Conservation (phyloP, 208 protist genomes). For the Crithidia sp. region DNA sequence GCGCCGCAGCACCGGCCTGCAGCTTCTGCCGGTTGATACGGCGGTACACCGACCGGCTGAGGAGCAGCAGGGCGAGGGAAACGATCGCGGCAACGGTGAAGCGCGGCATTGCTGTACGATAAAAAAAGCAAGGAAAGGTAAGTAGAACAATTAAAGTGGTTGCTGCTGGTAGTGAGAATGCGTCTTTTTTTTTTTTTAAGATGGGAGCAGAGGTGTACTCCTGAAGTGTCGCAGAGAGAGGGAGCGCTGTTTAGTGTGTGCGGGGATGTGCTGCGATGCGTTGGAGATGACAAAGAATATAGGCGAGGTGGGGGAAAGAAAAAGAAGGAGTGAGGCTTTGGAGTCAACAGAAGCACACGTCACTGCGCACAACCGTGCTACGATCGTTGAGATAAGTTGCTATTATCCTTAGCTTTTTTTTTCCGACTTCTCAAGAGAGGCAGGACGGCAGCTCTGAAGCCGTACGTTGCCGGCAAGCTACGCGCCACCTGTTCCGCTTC, state of each 20-base stretch:
- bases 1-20: slow-evolving; percentile 52
- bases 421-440: no score
- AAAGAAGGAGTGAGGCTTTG: not conserved
- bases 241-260: not conserved
- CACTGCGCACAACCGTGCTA: no score
- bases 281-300: slow-evolving; percentile 1
- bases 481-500: no score
- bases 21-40: slow-evolving; percentile 27
- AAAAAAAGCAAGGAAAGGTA: no score
- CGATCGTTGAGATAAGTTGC: no score
- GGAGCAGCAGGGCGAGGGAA: slow-evolving; percentile 29
- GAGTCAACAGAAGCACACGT: no score
- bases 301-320: not conserved
- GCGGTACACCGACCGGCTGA: slow-evolving; percentile 30
- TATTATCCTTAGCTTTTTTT: no score
- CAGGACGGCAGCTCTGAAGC: no score
- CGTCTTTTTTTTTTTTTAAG: not conserved
- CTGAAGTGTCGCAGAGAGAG: not conserved
- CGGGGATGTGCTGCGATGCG: not conserved
- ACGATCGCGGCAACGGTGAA: slow-evolving; percentile 24
- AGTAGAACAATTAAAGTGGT: no score
- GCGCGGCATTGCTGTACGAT: slow-evolving; percentile 2
- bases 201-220: no score
- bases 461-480: no score
- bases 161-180: no score